phyloP scores from a whole-genome alignment of 2,329 filamentous ascomycete species.

The Epichloe sylvatica region DNA sequence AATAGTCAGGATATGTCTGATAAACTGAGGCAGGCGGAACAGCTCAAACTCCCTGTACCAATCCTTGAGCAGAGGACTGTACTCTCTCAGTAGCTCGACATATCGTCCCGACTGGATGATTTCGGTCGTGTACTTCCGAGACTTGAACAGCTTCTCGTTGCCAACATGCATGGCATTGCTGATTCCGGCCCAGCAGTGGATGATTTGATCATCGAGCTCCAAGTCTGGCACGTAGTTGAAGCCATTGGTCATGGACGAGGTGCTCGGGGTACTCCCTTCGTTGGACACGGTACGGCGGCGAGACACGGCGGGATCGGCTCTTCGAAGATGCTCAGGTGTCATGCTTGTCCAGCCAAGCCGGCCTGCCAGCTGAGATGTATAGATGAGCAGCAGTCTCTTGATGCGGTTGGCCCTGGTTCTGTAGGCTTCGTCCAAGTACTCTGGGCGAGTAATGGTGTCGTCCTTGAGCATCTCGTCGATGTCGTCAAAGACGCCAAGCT shows the following conservation, averaged over 20 bases:
- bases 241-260: slow-evolving; percentile 40
- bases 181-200: slow-evolving; percentile 87
- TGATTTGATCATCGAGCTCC: slow-evolving; percentile 54
- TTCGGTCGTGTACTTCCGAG: slow-evolving; percentile 73
- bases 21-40: slow-evolving; percentile 53
- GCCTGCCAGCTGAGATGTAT: slow-evolving; percentile 86
- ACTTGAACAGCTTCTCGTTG: slow-evolving; percentile 78
- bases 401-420: slow-evolving; percentile 68
- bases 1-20: slow-evolving; percentile 68
- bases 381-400: slow-evolving; percentile 75
- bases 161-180: slow-evolving; percentile 84
- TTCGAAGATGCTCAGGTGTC: slow-evolving; percentile 57
- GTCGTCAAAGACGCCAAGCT: slow-evolving; percentile 89
- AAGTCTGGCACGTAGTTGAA: slow-evolving; percentile 56
- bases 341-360: slow-evolving; percentile 87
- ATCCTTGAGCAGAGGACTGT: slow-evolving; percentile 60
- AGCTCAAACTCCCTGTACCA: slow-evolving; percentile 76
- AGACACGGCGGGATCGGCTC: slow-evolving; percentile 41
- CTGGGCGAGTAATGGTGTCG: slow-evolving; percentile 44
- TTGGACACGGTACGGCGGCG: slow-evolving; percentile 34
- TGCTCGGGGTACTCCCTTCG: slow-evolving; percentile 47
- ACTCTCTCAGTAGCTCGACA: slow-evolving; percentile 63
- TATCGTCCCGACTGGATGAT: slow-evolving; percentile 81
- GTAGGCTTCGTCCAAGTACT: slow-evolving; percentile 63
- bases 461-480: slow-evolving; percentile 57